Evolutionary conservation across 495 filamentous ascomycete genomes (phyloP).

Genomic region (Talaromyces thailandensis): DNA sequence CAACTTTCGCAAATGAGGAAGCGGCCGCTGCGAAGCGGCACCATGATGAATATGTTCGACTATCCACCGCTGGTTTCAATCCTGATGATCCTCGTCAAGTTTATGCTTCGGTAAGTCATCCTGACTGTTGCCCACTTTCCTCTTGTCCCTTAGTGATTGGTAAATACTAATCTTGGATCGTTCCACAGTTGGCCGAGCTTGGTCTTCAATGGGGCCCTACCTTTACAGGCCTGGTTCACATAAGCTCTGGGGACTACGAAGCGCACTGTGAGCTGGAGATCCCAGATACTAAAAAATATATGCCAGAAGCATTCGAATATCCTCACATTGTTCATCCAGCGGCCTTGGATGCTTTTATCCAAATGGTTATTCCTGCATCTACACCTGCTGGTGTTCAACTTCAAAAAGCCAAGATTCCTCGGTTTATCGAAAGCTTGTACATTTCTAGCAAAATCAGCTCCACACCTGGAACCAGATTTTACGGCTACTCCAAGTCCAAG

Average conservation of each 20-base stretch:
- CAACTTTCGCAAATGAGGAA: background rate
- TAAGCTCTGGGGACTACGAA: background rate
- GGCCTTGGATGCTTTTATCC: conserved; percentile 28
- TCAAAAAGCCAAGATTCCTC: conserved; percentile 15
- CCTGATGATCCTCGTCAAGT: background rate
- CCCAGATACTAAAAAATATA: conserved; percentile 17
- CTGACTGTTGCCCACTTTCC: background rate
- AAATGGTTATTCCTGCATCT: conserved; percentile 14
- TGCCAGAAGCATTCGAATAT: conserved; percentile 20
- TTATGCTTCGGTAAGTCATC: background rate
- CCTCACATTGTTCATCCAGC: conserved; percentile 27
- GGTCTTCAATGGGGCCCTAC: background rate
- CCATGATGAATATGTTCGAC: background rate
- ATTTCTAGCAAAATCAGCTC: conserved; percentile 16
- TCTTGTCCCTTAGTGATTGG: background rate
- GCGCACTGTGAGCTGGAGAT: conserved; percentile 12
- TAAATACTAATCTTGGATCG: background rate
- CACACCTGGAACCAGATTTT: conserved; percentile 10
- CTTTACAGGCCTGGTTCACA: background rate
- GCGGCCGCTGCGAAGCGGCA: background rate
- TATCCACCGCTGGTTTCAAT: background rate
- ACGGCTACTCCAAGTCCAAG: conserved; percentile 12
- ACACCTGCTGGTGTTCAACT: conserved; percentile 11
- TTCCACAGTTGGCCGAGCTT: background rate
- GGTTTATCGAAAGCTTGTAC: conserved; percentile 18